A percentile compares a stretch with the other conserved stretches of the same genome.
Conservation (phyloP, 306 rosid genomes). For the Potentilla sterilis region DNA sequence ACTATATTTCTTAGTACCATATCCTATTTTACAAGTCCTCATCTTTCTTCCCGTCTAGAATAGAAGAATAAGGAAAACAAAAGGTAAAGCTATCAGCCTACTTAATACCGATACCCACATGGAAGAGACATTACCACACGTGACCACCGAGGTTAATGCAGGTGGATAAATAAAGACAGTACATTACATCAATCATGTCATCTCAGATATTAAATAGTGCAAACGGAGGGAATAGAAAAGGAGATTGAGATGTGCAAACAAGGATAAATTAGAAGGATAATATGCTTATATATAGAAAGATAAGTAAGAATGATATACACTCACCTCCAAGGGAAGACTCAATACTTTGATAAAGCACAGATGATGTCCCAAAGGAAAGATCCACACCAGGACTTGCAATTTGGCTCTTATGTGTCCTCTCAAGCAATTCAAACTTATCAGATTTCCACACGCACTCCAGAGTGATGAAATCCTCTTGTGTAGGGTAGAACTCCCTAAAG, state of each 20-base stretch:
- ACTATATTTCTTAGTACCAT: neutral
- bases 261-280: neutral
- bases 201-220: neutral
- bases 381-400: constrained; percentile 39
- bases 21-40: neutral
- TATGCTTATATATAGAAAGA: neutral
- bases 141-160: neutral
- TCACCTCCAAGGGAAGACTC: constrained; percentile 62
- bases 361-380: constrained; percentile 36
- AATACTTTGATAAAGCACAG: constrained; percentile 48
- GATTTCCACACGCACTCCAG: constrained; percentile 69
- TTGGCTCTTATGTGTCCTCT: constrained; percentile 41
- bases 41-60: neutral
- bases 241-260: neutral
- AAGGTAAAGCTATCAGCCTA: neutral
- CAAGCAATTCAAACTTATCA: constrained; percentile 62
- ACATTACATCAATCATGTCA: neutral
- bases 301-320: constrained; percentile 20
- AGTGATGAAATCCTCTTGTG: constrained; percentile 48
- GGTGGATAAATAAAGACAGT: neutral
- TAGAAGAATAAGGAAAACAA: neutral
- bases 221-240: neutral
- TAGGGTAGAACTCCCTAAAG: constrained; percentile 72
- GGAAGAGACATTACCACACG: neutral
- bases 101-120: neutral